These are phyloP conservation scores for Neopestalotiopsis sp. DNA, from an alignment of 2,329 filamentous ascomycete species.

Conservation along the genomic window DNA sequence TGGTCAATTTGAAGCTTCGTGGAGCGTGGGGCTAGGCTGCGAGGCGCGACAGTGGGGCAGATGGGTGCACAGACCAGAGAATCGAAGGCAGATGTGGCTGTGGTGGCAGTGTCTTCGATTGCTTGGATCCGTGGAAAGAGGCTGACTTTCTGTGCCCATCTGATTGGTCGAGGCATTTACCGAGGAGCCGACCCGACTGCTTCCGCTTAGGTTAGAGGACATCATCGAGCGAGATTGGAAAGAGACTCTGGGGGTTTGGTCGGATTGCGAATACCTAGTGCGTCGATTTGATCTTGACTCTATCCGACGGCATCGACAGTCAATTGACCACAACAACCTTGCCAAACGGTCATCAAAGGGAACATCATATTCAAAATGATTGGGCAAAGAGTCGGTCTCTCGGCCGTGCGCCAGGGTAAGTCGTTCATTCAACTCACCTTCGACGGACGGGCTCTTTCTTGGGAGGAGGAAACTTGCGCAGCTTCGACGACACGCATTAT, in stretches of 20 bases:
- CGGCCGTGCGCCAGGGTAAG: conserved; percentile 64
- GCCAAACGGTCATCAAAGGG: not conserved
- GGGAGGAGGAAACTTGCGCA: not conserved
- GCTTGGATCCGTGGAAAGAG: not conserved
- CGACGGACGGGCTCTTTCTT: not conserved
- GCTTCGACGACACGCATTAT: not conserved
- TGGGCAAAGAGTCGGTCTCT: conserved; percentile 61
- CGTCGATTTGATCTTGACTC: not conserved
- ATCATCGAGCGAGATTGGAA: conserved; percentile 1
- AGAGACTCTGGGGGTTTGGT: not conserved
- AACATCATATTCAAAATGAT: conserved; percentile 48
- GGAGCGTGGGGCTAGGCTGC: not conserved
- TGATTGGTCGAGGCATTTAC: conserved; percentile 19
- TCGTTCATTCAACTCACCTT: conserved; percentile 12
- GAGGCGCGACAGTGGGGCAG: not conserved
- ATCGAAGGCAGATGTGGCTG: not conserved
- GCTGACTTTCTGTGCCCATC: conserved; percentile 13
- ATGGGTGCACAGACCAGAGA: not conserved
- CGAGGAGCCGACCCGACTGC: conserved; percentile 18
- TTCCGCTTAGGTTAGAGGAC: conserved; percentile 6
- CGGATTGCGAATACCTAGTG: not conserved
- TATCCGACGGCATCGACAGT: not conserved
- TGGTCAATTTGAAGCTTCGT: not conserved
- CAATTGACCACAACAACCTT: not conserved
- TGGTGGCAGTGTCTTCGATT: not conserved